Conservation (phyloP, 1,284 basidiomycete genomes). For the Pulveroboletus sp. region DNA sequence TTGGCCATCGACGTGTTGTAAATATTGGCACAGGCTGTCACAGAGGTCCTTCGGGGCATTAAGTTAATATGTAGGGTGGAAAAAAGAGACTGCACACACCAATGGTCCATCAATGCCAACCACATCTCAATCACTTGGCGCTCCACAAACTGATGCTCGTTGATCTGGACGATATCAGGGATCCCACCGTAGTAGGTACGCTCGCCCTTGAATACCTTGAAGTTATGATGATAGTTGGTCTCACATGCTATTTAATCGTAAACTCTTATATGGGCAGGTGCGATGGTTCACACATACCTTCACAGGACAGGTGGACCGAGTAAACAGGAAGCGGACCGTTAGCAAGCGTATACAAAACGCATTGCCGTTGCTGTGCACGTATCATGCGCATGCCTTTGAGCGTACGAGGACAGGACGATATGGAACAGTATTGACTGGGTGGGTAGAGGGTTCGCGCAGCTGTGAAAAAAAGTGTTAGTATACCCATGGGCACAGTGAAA, state of each 20-base stretch:
- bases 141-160: not conserved
- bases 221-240: not conserved
- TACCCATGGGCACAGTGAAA: too few species aligned
- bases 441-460: not conserved
- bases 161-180: not conserved
- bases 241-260: not conserved
- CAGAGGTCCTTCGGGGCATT: not conserved
- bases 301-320: not conserved
- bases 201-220: not conserved
- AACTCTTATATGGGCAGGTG: not conserved
- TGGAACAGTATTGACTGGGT: not conserved
- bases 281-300: not conserved
- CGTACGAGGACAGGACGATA: not conserved
- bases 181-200: not conserved
- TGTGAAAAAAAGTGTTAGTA: too few species aligned
- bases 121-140: not conserved
- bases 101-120: not conserved
- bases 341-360: not conserved
- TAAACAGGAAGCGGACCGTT: not conserved
- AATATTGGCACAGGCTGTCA: not conserved
- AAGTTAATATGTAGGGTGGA: not conserved
- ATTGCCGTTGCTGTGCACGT: not conserved
- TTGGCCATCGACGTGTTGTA: not conserved
- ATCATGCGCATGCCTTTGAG: not conserved
- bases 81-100: too few species aligned